Conservation (phyloP, 805 yeast species). For the Wickerhamomyces bovis region DNA sequence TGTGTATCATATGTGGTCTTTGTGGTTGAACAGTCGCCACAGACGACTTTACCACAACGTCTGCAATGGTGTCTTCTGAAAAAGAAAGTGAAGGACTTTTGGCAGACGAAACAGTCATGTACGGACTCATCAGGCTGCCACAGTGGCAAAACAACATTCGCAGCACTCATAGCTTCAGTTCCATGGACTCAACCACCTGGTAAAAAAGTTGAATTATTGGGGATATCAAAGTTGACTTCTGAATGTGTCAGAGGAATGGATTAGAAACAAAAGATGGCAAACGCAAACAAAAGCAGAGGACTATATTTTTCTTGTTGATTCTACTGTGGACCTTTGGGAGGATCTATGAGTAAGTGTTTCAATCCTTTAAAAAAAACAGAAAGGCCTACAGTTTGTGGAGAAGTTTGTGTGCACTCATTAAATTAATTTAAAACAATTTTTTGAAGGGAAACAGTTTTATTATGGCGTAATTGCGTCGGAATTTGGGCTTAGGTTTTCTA, state of each 20-base stretch:
- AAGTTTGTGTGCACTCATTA: too few relatives aligned
- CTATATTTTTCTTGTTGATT: too few relatives aligned
- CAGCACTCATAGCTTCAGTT: not conserved
- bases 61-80: conserved; percentile 81
- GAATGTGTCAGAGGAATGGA: not conserved
- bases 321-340: too few relatives aligned
- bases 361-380: too few relatives aligned
- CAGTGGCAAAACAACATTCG: conserved; percentile 24
- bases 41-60: conserved; percentile 72
- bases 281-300: not conserved
- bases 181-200: not conserved
- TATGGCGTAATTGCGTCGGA: not conserved
- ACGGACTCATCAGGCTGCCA: conserved; percentile 73
- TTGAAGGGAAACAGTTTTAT: not conserved
- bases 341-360: too few relatives aligned
- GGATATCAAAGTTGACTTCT: not conserved
- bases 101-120: conserved; percentile 50
- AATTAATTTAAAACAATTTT: too few relatives aligned
- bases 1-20: conserved; percentile 50
- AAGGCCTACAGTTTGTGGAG: not conserved
- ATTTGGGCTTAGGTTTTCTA: not conserved
- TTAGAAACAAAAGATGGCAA: too few relatives aligned
- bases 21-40: conserved; percentile 59
- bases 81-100: conserved; percentile 46
- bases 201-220: too few relatives aligned